Evolutionary conservation across 2,329 filamentous ascomycete species (phyloP), one percentile per base, ranked within the genome.

Genomic region (Aureobasidium leucospermi): DNA sequence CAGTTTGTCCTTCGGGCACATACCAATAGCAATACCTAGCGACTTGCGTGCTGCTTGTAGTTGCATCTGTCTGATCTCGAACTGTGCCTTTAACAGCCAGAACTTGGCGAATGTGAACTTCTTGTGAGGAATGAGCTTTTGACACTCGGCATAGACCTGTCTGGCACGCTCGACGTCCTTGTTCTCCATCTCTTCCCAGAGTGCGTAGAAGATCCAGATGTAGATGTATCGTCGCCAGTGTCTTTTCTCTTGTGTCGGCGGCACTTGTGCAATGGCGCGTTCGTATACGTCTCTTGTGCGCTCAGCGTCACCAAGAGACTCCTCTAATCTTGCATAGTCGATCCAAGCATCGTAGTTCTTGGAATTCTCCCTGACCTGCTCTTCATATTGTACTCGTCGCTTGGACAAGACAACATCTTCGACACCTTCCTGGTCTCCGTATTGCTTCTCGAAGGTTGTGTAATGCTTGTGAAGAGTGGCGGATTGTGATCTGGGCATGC

Each of bases 281-380:
- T 99, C 94, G 74, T 97, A 99, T 13, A 96, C 85, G 65, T 99
- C 94, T 36, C 94, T 85, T 1, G 96, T 87, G 43, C 89, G 85
- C 64, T 96, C 91, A 0, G 83, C 76, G 69, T 96, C 89, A 8
- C 89, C 89, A 1, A 89, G 86, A 0, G 85, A 84, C 74, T 99
- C 94, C 72, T 99, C 94, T 6, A 99, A 77, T 7, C 89, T 83
- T 29, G 92, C 91, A 72, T 93, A 96, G 73, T 97, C 94, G 66
- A 99, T 93, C 94, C 94, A 99, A 11, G 86, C 83, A 69, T 99
- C 94, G 77, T 99, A 99, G 73, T 96, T 96, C 69, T 95, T 94
- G 1, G 92, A 85, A 68, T 96, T 97, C 70, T 95, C 89, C 68
- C 91, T 93, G 65, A 97, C 84, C 69, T 94, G 88, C 66, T 96